Evolutionary conservation across 352 stramenopile species (phyloP), one percentile per base, ranked within the genome.

Genomic region (Globisporangium viniferum): DNA sequence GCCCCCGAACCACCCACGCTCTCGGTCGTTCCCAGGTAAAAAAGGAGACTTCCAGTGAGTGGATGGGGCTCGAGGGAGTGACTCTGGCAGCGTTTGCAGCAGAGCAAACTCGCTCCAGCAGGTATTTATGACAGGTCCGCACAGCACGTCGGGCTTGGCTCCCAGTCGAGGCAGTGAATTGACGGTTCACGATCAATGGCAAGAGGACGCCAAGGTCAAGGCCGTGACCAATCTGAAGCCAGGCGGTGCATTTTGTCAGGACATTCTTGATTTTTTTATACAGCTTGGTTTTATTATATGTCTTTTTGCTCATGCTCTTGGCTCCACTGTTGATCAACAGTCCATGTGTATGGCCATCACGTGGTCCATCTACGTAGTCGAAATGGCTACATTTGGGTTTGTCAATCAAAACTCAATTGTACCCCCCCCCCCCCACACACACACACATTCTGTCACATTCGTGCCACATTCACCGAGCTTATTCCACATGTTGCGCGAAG

Each of bases 401-500:
- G 41, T 5, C 15, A 49, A 49, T 57, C 49, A 57, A 57, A 36
- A 36, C n/a, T 14, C 24, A 36, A 36, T 33, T 59, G 27, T 59
- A 36, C 41, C 41, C 41, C 36, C 9, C 35, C 8, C 35, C 35
- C 35, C 41, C 14, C 3, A 22, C 41, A 1, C 3, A 33, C 3
- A 6, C 31, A 33, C 31, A 6, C 5, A 49, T 18, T 5, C 15
- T 49, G 5, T 8, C 15, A 24, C 44, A 51, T 22, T 51, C 44
- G 18, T 20, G 44, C 24, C 44, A 51, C 44, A 51, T 24, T 12
- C 2, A 22, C 6, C 1, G 1, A 58, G 22, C 29, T 24, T 35
- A 20, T 44, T 20, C 18, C 41, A 29, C 39, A 48, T 59, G 61
- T 66, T 6, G 20, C 62, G 36, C 57, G 68, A 73, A 72, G 44